These are phyloP conservation scores for Pythium apleroticum DNA, from an alignment of 352 stramenopile species.

Conservation along the genomic window DNA sequence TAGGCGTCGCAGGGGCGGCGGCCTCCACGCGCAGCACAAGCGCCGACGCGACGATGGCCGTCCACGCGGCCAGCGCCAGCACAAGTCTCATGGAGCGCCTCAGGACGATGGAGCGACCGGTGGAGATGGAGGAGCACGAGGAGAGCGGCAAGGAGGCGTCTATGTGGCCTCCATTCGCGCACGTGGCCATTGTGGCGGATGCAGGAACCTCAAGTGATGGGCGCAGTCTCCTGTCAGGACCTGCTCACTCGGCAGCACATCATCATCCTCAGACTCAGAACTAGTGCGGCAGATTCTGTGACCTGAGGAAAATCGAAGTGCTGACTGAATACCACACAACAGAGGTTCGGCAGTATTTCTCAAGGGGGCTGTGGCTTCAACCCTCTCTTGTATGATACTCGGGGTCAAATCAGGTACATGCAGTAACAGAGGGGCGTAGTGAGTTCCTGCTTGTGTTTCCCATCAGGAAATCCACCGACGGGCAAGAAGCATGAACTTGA, in stretches of 20 bases:
- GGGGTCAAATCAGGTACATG: background rate
- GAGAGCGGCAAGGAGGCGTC: no score
- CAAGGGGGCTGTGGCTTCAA: background rate
- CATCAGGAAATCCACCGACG: background rate
- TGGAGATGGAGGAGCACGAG: no score
- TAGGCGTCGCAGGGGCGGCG: background rate
- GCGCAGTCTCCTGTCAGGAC: background rate
- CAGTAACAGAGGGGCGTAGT: background rate
- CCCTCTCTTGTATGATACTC: background rate
- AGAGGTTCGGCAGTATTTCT: background rate
- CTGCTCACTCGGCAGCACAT: background rate
- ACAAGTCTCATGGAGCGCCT: background rate
- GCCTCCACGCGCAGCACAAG: conserved; percentile 5
- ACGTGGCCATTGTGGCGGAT: conserved; percentile 3
- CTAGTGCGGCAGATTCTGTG: background rate
- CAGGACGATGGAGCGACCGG: background rate
- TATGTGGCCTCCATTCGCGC: background rate
- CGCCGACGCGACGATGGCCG: background rate
- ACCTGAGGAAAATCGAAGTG: conserved; percentile 5
- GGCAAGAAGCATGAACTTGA: conserved; percentile 60
- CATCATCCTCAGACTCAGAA: conserved; percentile 10
- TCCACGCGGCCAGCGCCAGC: background rate
- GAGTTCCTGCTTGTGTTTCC: background rate
- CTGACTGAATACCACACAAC: background rate
- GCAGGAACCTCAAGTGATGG: conserved; percentile 12